Evolutionary conservation across 2,329 filamentous ascomycete genomes (phyloP).

Genomic region (Cephalotrichum gorgonifer): DNA sequence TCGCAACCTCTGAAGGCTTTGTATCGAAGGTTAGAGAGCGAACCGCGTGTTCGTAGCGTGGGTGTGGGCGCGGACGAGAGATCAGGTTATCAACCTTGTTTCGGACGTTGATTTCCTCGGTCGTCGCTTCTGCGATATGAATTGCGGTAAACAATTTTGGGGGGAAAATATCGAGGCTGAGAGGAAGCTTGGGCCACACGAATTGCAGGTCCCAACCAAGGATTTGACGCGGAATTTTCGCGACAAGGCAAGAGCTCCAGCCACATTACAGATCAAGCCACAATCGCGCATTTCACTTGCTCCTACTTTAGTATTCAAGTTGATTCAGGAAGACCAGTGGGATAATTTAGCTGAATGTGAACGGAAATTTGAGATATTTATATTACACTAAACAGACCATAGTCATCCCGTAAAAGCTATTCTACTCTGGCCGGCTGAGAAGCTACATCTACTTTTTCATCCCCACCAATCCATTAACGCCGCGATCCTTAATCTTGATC

Average conservation of each 20-base stretch:
- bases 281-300: no score
- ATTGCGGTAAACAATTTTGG: background rate
- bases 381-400: no score
- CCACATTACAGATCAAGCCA: background rate
- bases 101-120: background rate
- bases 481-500: no score
- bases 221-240: conserved; percentile 8
- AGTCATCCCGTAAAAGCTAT: no score
- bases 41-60: background rate
- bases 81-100: background rate
- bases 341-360: no score
- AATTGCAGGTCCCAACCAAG: background rate
- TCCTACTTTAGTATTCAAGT: no score
- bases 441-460: no score
- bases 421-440: no score
- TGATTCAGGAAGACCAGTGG: no score
- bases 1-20: background rate
- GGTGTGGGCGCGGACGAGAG: background rate
- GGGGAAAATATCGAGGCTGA: conserved; percentile 1
- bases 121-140: background rate
- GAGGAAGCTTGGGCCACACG: conserved; percentile 3
- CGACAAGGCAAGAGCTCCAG: conserved; percentile 4
- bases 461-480: no score
- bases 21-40: background rate
- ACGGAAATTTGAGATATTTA: no score